Conservation (phyloP, 495 filamentous ascomycete genomes). For the Apodospora peruviana region DNA sequence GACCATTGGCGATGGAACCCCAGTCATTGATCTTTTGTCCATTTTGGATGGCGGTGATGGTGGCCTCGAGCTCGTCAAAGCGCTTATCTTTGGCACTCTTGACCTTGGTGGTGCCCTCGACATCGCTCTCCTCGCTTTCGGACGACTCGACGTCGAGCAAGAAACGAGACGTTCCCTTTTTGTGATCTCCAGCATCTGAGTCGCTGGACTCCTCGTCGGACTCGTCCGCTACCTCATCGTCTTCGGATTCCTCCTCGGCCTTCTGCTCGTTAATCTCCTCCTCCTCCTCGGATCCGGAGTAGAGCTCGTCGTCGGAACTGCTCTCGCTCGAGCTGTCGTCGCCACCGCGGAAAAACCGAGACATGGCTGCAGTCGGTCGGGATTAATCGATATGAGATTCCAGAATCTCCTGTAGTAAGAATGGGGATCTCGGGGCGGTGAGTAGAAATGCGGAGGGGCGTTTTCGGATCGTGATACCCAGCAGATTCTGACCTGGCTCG, state of each 20-base stretch:
- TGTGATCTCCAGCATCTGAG: slow-evolving; percentile 55
- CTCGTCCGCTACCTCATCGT: slow-evolving; percentile 46
- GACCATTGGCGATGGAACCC: slow-evolving; percentile 85
- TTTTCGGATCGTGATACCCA: slow-evolving; percentile 13
- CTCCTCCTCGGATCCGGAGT: slow-evolving; percentile 67
- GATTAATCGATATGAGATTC: too few relatives aligned
- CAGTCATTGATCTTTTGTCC: slow-evolving; percentile 96
- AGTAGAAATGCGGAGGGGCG: too few relatives aligned
- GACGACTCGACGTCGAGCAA: slow-evolving; percentile 63
- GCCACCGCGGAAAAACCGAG: slow-evolving; percentile 93
- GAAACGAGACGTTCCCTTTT: slow-evolving; percentile 71
- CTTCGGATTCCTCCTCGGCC: slow-evolving; percentile 37
- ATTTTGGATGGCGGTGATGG: slow-evolving; percentile 87
- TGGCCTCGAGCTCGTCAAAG: slow-evolving; percentile 85
- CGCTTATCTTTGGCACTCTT: slow-evolving; percentile 99
- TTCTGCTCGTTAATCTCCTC: slow-evolving; percentile 48
- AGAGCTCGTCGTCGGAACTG: slow-evolving; percentile 87
- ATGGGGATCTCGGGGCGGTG: too few relatives aligned
- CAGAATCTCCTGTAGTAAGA: too few relatives aligned
- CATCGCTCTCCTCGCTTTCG: slow-evolving; percentile 78
- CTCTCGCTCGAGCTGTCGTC: slow-evolving; percentile 80
- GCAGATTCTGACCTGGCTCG: slow-evolving; percentile 14
- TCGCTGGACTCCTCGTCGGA: slow-evolving; percentile 56
- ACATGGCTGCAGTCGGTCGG: slow-evolving; percentile 52
- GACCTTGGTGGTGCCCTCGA: slow-evolving; percentile 73